Evolutionary conservation across 768 basidiomycete species (phyloP).

Genomic region (Xerocomellus chrysenteron): DNA sequence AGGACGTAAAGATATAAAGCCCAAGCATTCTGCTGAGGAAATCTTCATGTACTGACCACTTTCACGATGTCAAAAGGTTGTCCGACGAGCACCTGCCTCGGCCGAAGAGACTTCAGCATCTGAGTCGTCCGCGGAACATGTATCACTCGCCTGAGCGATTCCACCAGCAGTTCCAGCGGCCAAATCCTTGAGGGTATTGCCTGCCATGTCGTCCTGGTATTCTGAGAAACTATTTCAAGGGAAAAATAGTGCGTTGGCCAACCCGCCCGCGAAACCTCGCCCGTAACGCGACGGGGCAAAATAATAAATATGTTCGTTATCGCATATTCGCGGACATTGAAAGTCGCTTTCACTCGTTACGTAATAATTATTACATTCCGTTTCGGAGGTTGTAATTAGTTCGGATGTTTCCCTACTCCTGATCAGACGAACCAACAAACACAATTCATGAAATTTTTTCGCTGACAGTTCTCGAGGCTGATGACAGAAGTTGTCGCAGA

Average conservation of each 20-base stretch:
- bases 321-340: slow-evolving; percentile 23
- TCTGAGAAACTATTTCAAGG: background rate
- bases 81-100: slow-evolving; percentile 73
- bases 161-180: slow-evolving; percentile 91
- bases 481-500: slow-evolving; percentile 17
- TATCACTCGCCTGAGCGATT: slow-evolving; percentile 68
- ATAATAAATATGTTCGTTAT: background rate
- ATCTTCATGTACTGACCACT: slow-evolving; percentile 60
- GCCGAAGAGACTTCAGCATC: slow-evolving; percentile 8
- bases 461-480: background rate
- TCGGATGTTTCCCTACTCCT: slow-evolving; percentile 1
- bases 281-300: slow-evolving; percentile 1
- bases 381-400: slow-evolving; percentile 10
- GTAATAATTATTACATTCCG: background rate
- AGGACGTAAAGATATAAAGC: slow-evolving; percentile 12
- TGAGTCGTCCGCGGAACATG: background rate
- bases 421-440: slow-evolving; percentile 1
- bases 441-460: slow-evolving; percentile 7
- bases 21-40: background rate
- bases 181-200: slow-evolving; percentile 79
- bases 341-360: slow-evolving; percentile 4
- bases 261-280: background rate
- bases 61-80: slow-evolving; percentile 98
- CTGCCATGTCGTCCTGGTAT: slow-evolving; percentile 25
- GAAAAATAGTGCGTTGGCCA: background rate